Conservation (phyloP, 495 filamentous ascomycete genomes). For the Trichodelitschia bisporula region DNA sequence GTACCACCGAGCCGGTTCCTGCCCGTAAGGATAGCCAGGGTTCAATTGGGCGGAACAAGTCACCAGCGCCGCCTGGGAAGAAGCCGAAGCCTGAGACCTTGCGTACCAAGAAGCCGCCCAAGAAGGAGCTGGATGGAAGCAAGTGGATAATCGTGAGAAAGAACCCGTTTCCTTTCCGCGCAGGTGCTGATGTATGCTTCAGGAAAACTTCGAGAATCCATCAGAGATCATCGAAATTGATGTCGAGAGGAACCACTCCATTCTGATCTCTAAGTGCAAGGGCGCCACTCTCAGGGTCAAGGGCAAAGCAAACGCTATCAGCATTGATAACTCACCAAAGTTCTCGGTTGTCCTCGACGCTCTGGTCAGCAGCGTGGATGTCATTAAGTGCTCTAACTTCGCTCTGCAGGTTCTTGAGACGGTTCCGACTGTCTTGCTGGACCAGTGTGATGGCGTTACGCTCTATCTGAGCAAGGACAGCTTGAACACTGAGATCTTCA, state of each 20-base stretch:
- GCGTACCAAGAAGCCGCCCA: slow-evolving; percentile 76
- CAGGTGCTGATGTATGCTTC: slow-evolving; percentile 1
- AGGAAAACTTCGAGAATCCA: slow-evolving; percentile 84
- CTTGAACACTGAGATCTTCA: slow-evolving; percentile 54
- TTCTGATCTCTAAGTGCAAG: slow-evolving; percentile 76
- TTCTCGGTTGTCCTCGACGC: slow-evolving; percentile 69
- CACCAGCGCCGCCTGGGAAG: slow-evolving; percentile 51
- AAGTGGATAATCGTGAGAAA: slow-evolving; percentile 87
- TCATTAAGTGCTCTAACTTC: slow-evolving; percentile 83
- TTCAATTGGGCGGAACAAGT: slow-evolving; percentile 35
- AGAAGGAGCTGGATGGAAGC: slow-evolving; percentile 79
- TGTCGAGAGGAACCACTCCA: slow-evolving; percentile 59
- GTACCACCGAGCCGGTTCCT: slow-evolving; percentile 44
- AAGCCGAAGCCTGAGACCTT: slow-evolving; percentile 91
- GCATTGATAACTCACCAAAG: slow-evolving; percentile 70
- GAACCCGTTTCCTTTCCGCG: too few relatives aligned
- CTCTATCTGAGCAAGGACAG: slow-evolving; percentile 67
- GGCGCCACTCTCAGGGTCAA: slow-evolving; percentile 71
- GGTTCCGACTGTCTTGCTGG: slow-evolving; percentile 67
- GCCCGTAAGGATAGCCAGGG: slow-evolving; percentile 27
- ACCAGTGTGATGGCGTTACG: slow-evolving; percentile 77
- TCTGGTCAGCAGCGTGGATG: slow-evolving; percentile 73
- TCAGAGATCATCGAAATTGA: slow-evolving; percentile 39
- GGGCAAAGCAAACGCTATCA: slow-evolving; percentile 87
- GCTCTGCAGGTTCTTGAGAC: slow-evolving; percentile 67